phyloP scores from a whole-genome alignment of 2,329 filamentous ascomycete species.

The Paraphaeosphaeria minitans region DNA sequence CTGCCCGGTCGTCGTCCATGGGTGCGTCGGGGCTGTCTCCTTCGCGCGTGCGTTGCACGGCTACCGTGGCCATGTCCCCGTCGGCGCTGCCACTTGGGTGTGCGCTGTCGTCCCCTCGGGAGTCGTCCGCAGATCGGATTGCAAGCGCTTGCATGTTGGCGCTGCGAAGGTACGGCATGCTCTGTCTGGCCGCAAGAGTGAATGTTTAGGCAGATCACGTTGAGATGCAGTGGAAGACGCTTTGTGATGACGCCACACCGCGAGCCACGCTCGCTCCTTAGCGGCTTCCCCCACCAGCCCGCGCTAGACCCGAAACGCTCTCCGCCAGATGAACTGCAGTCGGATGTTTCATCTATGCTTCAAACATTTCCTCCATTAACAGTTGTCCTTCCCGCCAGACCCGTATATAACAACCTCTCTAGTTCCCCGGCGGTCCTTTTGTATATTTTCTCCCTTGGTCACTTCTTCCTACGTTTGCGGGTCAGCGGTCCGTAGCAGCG shows the following conservation, averaged over 20 bases:
- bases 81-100: conserved; percentile 4
- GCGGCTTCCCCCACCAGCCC: conserved; percentile 2
- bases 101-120: conserved; percentile 6
- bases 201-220: neutral
- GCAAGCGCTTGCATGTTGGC: conserved; percentile 32
- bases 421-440: conserved; percentile 11
- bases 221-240: neutral
- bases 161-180: conserved; percentile 35
- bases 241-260: conserved; percentile 36
- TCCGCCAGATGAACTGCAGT: conserved; percentile 28
- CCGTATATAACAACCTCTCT: conserved; percentile 8
- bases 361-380: conserved; percentile 30
- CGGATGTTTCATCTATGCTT: conserved; percentile 44
- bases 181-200: neutral
- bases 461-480: conserved; percentile 8
- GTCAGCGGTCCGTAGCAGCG: conserved; percentile 18
- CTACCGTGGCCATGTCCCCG: neutral
- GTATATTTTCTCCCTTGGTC: conserved; percentile 1
- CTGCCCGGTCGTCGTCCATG: conserved; percentile 26
- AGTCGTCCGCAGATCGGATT: conserved; percentile 26
- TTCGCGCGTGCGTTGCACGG: conserved; percentile 2
- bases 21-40: conserved; percentile 16
- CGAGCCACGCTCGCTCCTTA: conserved; percentile 17
- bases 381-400: conserved; percentile 37
- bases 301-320: conserved; percentile 28